Conservation (phyloP, 257 asterid genomes). For the Jacaranda mimosifolia region DNA sequence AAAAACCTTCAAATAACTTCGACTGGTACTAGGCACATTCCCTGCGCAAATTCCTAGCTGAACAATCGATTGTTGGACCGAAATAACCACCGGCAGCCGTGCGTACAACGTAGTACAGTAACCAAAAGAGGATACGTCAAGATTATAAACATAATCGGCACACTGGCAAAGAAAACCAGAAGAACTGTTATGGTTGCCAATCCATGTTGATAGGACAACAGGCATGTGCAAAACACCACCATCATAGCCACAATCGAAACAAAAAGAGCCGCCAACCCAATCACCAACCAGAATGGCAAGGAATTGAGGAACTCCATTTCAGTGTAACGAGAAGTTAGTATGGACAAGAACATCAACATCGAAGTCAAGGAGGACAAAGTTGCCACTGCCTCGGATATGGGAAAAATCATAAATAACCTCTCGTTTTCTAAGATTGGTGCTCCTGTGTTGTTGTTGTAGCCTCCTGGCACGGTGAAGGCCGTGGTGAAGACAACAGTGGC, state of each 20-base stretch:
- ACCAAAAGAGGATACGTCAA: constrained; percentile 38
- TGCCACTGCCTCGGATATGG: constrained; percentile 44
- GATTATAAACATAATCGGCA: constrained; percentile 35
- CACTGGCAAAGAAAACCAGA: constrained; percentile 20
- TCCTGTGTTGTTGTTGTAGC: constrained; percentile 40
- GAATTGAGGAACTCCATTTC: constrained; percentile 42
- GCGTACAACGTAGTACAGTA: constrained; percentile 36
- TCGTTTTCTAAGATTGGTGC: constrained; percentile 29
- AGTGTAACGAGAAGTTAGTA: constrained; percentile 48
- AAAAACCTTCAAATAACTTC: too few relatives aligned
- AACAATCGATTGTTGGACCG: constrained; percentile 32
- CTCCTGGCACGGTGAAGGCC: constrained; percentile 52
- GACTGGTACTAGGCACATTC: too few relatives aligned
- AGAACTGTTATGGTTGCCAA: background rate
- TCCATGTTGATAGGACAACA: constrained; percentile 41
- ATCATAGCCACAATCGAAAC: constrained; percentile 49
- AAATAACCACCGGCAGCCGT: constrained; percentile 33
- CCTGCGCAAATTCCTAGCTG: background rate
- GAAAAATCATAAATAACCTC: constrained; percentile 34
- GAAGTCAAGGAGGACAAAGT: constrained; percentile 44
- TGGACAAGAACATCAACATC: constrained; percentile 47
- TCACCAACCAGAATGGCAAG: constrained; percentile 47
- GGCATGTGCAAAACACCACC: constrained; percentile 37
- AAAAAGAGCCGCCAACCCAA: constrained; percentile 42
- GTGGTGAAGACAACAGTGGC: constrained; percentile 51